Evolutionary conservation across 2,329 filamentous ascomycete species (phyloP).

Genomic region (Chalaropsis thielavioides): DNA sequence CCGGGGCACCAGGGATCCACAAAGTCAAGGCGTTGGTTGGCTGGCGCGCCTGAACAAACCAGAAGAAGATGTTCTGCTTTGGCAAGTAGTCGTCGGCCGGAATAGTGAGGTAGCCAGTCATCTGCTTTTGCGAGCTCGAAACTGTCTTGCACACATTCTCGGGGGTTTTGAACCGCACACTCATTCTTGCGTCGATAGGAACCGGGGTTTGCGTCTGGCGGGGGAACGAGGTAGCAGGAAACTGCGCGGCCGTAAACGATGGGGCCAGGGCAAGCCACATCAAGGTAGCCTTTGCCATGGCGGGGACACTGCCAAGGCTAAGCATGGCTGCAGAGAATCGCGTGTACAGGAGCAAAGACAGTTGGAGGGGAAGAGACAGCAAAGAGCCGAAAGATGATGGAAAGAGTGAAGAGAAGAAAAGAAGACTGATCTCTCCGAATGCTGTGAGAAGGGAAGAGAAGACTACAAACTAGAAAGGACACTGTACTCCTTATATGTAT

Average conservation of each 20-base stretch:
- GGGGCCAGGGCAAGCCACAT: background rate
- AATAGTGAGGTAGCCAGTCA: conserved; percentile 53
- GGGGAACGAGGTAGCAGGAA: background rate
- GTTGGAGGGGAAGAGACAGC: background rate
- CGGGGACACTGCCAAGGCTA: background rate
- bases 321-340: background rate
- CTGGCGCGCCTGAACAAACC: conserved; percentile 34
- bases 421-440: background rate
- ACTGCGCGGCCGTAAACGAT: background rate
- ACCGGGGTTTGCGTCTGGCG: background rate
- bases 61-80: conserved; percentile 34
- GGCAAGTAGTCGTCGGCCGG: conserved; percentile 27
- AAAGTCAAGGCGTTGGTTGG: conserved; percentile 25
- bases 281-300: background rate
- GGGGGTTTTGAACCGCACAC: conserved; percentile 1
- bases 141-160: conserved; percentile 44
- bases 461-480: background rate
- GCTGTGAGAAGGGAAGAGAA: background rate
- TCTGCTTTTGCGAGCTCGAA: conserved; percentile 51
- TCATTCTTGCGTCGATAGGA: background rate
- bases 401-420: no score
- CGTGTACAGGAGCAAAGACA: background rate
- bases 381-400: background rate
- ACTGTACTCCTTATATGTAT: background rate
- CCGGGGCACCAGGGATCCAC: conserved; percentile 55